phyloP scores from a whole-genome alignment of 805 yeast species.

The Ogataea ganodermae region DNA sequence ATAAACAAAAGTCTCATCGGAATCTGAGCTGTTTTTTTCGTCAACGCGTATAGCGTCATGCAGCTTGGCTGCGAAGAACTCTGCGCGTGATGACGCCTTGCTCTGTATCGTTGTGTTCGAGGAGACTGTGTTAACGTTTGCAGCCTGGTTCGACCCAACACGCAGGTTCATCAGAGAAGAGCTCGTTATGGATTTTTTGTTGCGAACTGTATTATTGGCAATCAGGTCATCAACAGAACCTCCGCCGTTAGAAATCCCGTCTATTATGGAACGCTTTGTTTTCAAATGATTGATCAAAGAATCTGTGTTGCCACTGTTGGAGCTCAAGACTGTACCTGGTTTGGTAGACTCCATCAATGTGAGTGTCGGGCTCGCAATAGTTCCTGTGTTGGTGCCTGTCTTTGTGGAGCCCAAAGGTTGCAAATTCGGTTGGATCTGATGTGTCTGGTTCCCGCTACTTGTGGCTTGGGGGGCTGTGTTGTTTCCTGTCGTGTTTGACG shows the following conservation, averaged over 20 bases:
- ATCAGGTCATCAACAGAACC: constrained; percentile 8
- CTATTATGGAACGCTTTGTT: constrained; percentile 25
- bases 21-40: constrained; percentile 66
- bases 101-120: constrained; percentile 38
- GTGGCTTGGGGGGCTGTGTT: background rate
- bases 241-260: constrained; percentile 11
- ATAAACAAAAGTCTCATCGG: constrained; percentile 96
- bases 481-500: background rate
- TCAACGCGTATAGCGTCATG: constrained; percentile 94
- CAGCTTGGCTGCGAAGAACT: constrained; percentile 89
- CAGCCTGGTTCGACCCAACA: constrained; percentile 21
- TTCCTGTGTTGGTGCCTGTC: background rate
- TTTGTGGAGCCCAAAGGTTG: constrained; percentile 2
- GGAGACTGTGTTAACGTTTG: constrained; percentile 27
- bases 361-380: background rate
- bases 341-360: constrained; percentile 5
- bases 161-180: constrained; percentile 33
- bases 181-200: constrained; percentile 20
- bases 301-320: constrained; percentile 14
- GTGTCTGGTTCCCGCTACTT: background rate
- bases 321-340: constrained; percentile 3
- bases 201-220: constrained; percentile 10
- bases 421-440: background rate
- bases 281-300: constrained; percentile 25
- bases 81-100: constrained; percentile 73